Conservation (phyloP, 371 early-diverging fungal genomes). For the Sporodiniella umbellata region DNA sequence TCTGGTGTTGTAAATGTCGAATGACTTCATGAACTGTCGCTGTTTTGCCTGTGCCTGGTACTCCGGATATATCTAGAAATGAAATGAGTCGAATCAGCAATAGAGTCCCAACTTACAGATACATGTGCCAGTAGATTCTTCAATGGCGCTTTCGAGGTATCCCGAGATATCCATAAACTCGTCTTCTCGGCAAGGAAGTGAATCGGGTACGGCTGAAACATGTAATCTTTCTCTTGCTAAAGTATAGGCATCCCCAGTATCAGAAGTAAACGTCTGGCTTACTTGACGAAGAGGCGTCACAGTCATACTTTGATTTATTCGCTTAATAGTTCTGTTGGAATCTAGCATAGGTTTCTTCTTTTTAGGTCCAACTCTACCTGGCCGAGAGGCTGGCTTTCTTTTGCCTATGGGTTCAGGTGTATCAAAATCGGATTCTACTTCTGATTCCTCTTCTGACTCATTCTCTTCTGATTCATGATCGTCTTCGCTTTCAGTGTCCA, state of each 20-base stretch:
- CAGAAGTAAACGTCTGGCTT: conserved; percentile 5
- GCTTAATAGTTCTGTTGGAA: conserved; percentile 1
- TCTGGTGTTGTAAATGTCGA: conserved; percentile 64
- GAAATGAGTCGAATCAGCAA: too few relatives aligned
- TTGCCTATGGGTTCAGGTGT: not conserved
- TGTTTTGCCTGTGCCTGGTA: conserved; percentile 98
- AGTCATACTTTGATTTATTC: conserved; percentile 16
- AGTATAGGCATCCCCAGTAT: conserved; percentile 55
- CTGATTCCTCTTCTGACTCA: not conserved
- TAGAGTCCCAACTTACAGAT: conserved; percentile 74
- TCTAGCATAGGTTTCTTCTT: not conserved
- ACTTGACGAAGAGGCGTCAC: conserved; percentile 17
- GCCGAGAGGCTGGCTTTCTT: not conserved
- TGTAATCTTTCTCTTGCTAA: conserved; percentile 78
- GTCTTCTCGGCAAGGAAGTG: conserved; percentile 87
- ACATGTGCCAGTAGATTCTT: conserved; percentile 78
- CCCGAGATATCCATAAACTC: conserved; percentile 80
- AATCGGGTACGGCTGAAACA: conserved; percentile 85
- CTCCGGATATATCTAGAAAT: conserved; percentile 83
- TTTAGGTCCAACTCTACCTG: not conserved
- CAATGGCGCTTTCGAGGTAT: conserved; percentile 69
- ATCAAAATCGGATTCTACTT: not conserved
- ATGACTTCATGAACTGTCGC: conserved; percentile 92
- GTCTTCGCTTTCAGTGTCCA: not conserved
- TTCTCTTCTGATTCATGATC: not conserved